Percentiles rank a stretch among this genome's conserved stretches.
Conservation (phyloP, 495 filamentous ascomycete species). For the Articulospora tetracladia region DNA sequence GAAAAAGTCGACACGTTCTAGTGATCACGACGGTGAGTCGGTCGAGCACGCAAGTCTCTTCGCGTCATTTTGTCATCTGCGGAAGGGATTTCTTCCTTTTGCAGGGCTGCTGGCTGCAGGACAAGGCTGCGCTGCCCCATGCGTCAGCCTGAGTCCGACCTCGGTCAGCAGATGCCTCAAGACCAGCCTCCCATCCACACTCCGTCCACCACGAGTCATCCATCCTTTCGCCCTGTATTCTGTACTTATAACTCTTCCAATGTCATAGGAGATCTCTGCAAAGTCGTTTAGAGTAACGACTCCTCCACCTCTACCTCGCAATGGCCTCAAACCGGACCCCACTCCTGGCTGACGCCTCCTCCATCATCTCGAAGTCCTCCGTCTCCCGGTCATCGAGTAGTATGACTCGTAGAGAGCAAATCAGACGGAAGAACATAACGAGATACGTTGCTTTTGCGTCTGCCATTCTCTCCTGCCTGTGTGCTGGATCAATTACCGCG, state of each 20-base stretch:
- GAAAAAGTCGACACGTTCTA: background rate
- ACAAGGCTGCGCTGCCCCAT: background rate
- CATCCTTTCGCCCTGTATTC: background rate
- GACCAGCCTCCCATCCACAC: background rate
- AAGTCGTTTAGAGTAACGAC: background rate
- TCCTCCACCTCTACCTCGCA: background rate
- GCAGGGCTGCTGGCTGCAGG: background rate
- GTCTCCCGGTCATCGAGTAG: background rate
- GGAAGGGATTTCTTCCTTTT: background rate
- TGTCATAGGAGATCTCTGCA: background rate
- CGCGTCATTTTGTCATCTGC: background rate
- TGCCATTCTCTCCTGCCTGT: slow-evolving; percentile 47
- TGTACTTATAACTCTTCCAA: background rate
- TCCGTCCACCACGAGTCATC: background rate
- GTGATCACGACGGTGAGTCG: background rate
- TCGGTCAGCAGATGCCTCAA: background rate
- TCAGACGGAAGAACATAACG: slow-evolving; percentile 10
- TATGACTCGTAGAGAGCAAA: slow-evolving; percentile 7
- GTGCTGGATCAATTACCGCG: slow-evolving; percentile 78
- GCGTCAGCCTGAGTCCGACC: background rate
- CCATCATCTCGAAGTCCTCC: slow-evolving; percentile 10
- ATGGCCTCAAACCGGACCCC: slow-evolving; percentile 23
- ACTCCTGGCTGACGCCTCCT: slow-evolving; percentile 18
- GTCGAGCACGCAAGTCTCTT: background rate
- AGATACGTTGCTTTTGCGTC: slow-evolving; percentile 24